Percentiles rank a stretch among this genome's conserved stretches.
phyloP scores from a whole-genome alignment of 768 basidiomycete genomes.

The Tulasnella sp. region DNA sequence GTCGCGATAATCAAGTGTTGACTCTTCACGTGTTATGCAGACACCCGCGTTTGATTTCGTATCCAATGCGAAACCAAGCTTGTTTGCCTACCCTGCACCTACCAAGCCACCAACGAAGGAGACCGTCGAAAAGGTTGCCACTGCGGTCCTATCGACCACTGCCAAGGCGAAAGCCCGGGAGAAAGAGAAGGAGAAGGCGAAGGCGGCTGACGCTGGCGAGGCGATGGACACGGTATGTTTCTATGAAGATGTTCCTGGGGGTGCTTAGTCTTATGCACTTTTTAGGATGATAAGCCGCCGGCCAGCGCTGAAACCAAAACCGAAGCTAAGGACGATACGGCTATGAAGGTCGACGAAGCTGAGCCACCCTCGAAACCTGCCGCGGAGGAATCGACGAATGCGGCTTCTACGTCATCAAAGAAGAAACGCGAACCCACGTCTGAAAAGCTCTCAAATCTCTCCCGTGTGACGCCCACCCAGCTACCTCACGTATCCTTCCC shows the following conservation, averaged over 20 bases:
- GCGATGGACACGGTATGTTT: conserved; percentile 66
- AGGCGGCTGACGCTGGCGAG: conserved; percentile 71
- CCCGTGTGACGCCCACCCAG: conserved; percentile 85
- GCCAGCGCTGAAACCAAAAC: no score
- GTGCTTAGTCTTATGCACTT: background rate
- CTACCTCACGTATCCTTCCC: conserved; percentile 77
- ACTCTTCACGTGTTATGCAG: conserved; percentile 30
- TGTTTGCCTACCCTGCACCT: conserved; percentile 83
- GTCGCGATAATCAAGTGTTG: conserved; percentile 5
- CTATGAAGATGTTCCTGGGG: background rate
- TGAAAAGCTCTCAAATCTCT: conserved; percentile 74
- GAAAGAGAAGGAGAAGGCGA: conserved; percentile 53
- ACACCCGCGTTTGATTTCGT: conserved; percentile 87
- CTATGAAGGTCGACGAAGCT: conserved; percentile 56
- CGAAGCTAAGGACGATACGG: conserved; percentile 48
- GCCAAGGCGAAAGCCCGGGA: conserved; percentile 94
- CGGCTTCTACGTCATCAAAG: conserved; percentile 30
- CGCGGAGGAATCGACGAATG: conserved; percentile 25
- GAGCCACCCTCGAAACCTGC: conserved; percentile 34
- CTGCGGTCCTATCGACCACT: conserved; percentile 92
- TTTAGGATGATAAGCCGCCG: conserved; percentile 44
- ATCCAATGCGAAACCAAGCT: conserved; percentile 79
- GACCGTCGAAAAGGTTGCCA: conserved; percentile 78
- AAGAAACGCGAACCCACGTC: conserved; percentile 58
- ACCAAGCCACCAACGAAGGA: conserved; percentile 89